These are phyloP conservation scores for Rhizophora apiculata DNA, from an alignment of 345 rosid genomes.

Conservation along the genomic window DNA sequence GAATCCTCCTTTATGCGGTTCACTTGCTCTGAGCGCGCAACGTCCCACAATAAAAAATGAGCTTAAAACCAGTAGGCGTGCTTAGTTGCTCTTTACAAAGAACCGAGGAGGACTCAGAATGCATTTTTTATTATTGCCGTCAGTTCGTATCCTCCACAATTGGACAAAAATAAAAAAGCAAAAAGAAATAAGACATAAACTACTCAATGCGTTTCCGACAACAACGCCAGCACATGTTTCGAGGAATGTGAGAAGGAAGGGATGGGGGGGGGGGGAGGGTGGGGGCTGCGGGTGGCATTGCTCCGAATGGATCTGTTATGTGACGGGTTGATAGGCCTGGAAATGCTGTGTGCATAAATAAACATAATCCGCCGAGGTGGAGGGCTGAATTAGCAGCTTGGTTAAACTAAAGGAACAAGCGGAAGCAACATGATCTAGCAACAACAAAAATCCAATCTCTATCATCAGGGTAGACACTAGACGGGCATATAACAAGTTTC, in stretches of 20 bases:
- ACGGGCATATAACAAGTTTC: too few relatives aligned
- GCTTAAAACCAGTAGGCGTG: slow-evolving; percentile 13
- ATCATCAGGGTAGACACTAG: too few relatives aligned
- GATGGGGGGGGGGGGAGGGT: too few relatives aligned
- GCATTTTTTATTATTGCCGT: background rate
- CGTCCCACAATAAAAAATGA: slow-evolving; percentile 1
- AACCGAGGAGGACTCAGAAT: too few relatives aligned
- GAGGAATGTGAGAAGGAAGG: background rate
- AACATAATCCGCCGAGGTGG: background rate
- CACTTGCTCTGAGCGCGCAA: background rate
- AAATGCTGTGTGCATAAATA: slow-evolving; percentile 1
- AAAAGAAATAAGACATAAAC: background rate
- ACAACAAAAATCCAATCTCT: too few relatives aligned
- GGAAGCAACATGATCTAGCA: too few relatives aligned
- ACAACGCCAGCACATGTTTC: slow-evolving; percentile 5
- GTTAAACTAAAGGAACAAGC: too few relatives aligned
- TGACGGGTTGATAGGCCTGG: background rate
- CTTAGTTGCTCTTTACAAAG: slow-evolving; percentile 9
- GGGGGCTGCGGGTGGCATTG: background rate
- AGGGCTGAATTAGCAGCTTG: background rate
- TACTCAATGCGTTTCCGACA: background rate
- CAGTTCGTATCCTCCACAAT: background rate
- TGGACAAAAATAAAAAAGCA: too few relatives aligned
- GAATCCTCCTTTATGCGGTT: background rate
- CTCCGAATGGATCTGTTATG: background rate